phyloP scores from a whole-genome alignment of 116 monocot species.

The Papilionanthe hybrid region DNA sequence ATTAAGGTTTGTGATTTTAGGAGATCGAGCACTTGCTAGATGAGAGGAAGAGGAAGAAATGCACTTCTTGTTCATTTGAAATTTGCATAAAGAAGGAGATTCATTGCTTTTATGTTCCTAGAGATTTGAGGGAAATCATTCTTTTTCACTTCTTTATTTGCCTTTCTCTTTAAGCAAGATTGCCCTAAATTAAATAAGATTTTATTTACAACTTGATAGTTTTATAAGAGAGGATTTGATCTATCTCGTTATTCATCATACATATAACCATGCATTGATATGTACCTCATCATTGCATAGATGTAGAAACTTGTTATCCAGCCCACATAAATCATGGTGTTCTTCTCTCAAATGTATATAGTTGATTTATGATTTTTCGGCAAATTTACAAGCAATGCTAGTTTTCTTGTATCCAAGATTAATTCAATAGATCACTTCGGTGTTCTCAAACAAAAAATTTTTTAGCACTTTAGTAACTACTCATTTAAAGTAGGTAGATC shows the following conservation, averaged over 20 bases:
- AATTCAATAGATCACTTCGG: background rate
- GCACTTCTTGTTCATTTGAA: background rate
- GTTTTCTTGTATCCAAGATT: background rate
- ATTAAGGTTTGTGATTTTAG: background rate
- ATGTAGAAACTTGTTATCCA: background rate
- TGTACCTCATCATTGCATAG: background rate
- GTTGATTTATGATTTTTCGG: background rate
- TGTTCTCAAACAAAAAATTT: background rate
- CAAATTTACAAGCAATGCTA: background rate
- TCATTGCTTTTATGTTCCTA: background rate
- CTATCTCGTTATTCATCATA: background rate
- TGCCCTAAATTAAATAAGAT: background rate
- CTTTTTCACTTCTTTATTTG: background rate
- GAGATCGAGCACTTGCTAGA: background rate
- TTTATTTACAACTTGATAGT: background rate
- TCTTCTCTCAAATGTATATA: background rate
- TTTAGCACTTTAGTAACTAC: background rate
- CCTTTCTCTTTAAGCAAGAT: background rate
- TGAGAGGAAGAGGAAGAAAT: background rate
- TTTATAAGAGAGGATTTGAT: background rate
- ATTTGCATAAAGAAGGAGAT: background rate
- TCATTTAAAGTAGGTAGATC: background rate
- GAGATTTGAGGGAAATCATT: background rate
- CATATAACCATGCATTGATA: background rate
- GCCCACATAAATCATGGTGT: background rate